Percentiles rank a stretch among this genome's conserved stretches.
Conservation (phyloP, 805 yeast genomes). For the Jamesozyma spencerorum region DNA sequence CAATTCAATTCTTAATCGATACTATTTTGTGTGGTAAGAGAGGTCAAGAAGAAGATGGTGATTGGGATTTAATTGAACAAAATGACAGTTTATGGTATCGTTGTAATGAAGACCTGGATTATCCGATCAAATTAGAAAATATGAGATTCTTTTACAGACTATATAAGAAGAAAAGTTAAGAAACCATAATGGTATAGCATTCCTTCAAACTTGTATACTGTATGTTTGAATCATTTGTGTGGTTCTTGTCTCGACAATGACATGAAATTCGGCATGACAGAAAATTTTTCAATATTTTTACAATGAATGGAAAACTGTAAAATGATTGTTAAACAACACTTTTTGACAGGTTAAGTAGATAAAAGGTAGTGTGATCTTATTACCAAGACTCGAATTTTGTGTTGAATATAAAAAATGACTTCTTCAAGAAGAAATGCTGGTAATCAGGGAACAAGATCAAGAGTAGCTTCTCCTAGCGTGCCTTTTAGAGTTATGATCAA, state of each 20-base stretch:
- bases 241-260: background rate
- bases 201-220: too few species aligned
- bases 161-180: constrained; percentile 40
- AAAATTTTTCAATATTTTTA: too few species aligned
- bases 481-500: constrained; percentile 17
- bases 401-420: background rate
- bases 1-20: constrained; percentile 72
- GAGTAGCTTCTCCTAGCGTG: constrained; percentile 1
- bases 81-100: constrained; percentile 82
- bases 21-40: constrained; percentile 53
- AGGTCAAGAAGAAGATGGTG: constrained; percentile 36
- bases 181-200: too few species aligned
- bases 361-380: too few species aligned
- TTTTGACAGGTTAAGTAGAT: too few species aligned
- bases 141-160: constrained; percentile 80
- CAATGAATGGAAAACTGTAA: background rate
- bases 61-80: constrained; percentile 57
- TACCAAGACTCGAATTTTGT: too few species aligned
- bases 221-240: too few species aligned
- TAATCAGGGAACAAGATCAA: background rate
- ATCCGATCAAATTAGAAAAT: constrained; percentile 67
- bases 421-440: background rate
- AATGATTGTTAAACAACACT: background rate
- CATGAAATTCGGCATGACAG: too few species aligned
- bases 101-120: constrained; percentile 41